phyloP scores from a whole-genome alignment of 768 basidiomycete genomes.

The Filobasidium floriforme region DNA sequence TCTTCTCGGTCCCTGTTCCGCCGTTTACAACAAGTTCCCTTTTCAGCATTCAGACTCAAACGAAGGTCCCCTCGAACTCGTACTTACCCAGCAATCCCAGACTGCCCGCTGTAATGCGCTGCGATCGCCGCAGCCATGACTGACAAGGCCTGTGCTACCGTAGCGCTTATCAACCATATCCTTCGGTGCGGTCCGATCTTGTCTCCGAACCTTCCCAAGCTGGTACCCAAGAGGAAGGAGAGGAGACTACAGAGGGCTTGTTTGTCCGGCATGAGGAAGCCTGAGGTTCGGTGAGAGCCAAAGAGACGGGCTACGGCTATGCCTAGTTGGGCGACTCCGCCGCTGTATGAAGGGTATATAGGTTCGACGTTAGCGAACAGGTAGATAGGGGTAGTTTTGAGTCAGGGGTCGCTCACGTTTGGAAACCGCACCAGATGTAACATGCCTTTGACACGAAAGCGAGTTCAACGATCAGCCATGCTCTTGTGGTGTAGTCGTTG shows the following conservation, averaged over 20 bases:
- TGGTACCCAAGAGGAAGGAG: conserved; percentile 69
- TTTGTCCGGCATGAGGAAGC: conserved; percentile 72
- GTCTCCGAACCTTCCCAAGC: conserved; percentile 70
- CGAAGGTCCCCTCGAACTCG: too few relatives aligned
- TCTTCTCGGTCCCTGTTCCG: conserved; percentile 49
- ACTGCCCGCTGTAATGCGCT: conserved; percentile 63
- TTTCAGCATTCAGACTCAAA: too few relatives aligned
- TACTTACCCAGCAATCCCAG: conserved; percentile 11
- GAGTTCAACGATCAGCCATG: conserved; percentile 5
- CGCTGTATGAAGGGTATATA: conserved; percentile 29
- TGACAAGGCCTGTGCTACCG: conserved; percentile 65
- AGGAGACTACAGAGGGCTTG: conserved; percentile 75
- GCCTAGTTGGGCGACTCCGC: conserved; percentile 55
- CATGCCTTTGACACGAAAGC: conserved; percentile 29
- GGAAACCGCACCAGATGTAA: conserved; percentile 44
- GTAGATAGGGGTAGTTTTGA: conserved; percentile 4
- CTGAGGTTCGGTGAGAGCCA: conserved; percentile 45
- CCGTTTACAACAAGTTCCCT: conserved; percentile 35
- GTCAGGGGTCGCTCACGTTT: conserved; percentile 27
- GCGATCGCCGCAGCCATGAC: conserved; percentile 65
- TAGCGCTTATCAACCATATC: conserved; percentile 64
- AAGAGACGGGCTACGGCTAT: conserved; percentile 78
- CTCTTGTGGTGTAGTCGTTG: too few relatives aligned
- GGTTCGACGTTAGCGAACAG: too few relatives aligned
- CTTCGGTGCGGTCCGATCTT: conserved; percentile 65